Evolutionary conservation across 2,329 filamentous ascomycete genomes (phyloP).

Genomic region (Xylariaceae sp.): DNA sequence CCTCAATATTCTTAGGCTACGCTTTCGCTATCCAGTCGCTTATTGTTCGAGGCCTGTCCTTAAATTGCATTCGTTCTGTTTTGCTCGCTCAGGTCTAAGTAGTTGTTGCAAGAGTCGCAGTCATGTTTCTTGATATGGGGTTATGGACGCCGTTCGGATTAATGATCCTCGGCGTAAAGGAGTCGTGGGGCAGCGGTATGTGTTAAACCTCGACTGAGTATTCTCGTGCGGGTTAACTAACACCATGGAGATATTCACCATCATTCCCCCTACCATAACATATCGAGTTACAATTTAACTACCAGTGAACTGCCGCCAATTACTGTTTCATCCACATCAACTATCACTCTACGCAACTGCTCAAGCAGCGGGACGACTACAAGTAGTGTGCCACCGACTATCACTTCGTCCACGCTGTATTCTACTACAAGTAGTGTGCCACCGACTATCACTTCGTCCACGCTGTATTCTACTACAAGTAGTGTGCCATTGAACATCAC

Average conservation of each 20-base stretch:
- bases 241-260: conserved; percentile 11
- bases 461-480: conserved; percentile 14
- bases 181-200: conserved; percentile 24
- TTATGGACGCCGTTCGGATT: conserved; percentile 26
- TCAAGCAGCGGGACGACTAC: conserved; percentile 7
- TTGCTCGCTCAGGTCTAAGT: conserved; percentile 27
- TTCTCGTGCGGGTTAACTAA: conserved; percentile 7
- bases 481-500: conserved; percentile 25
- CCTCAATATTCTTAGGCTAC: neutral
- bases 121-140: conserved; percentile 26
- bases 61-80: conserved; percentile 20
- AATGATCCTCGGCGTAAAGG: conserved; percentile 22
- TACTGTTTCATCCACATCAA: conserved; percentile 6
- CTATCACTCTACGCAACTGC: conserved; percentile 9
- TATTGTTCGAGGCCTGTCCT: conserved; percentile 6
- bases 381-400: conserved; percentile 20
- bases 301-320: neutral
- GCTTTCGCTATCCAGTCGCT: conserved; percentile 1
- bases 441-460: conserved; percentile 15
- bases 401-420: conserved; percentile 12
- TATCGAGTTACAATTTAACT: conserved; percentile 1
- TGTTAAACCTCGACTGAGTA: neutral
- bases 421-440: conserved; percentile 16
- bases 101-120: conserved; percentile 17
- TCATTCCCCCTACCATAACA: conserved; percentile 12